Percentiles rank a stretch among this genome's conserved stretches.
Conservation (phyloP, 148 eudicot genomes). For the Polygonum maritimum region DNA sequence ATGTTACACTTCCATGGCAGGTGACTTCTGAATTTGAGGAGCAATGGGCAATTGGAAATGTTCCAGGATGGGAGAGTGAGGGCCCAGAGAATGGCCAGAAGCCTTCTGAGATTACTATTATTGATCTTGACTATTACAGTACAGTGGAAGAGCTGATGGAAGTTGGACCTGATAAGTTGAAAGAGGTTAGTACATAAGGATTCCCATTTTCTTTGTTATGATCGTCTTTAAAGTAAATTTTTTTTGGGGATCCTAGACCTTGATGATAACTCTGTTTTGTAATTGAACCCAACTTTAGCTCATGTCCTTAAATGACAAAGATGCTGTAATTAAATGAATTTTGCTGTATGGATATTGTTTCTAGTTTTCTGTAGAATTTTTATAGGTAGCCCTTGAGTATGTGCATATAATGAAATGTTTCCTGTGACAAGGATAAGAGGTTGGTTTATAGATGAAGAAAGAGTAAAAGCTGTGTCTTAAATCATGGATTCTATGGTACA, state of each 20-base stretch:
- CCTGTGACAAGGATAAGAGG: not conserved
- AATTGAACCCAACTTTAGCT: not conserved
- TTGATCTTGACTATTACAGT: conserved; percentile 88
- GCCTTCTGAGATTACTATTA: conserved; percentile 25
- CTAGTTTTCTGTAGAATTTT: no score
- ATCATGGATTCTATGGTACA: not conserved
- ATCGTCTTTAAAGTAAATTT: not conserved
- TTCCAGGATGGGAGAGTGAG: conserved; percentile 76
- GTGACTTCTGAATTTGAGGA: conserved; percentile 81
- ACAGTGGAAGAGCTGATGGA: conserved; percentile 77
- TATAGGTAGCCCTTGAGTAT: not conserved
- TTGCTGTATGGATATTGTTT: not conserved
- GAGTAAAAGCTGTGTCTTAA: not conserved
- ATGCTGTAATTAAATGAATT: not conserved
- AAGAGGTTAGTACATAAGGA: conserved; percentile 54
- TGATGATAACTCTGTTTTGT: not conserved
- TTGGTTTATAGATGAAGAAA: not conserved
- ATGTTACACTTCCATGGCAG: conserved; percentile 24
- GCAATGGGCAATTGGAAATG: conserved; percentile 61
- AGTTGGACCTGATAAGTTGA: conserved; percentile 83
- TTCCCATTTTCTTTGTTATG: not conserved
- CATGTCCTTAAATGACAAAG: not conserved
- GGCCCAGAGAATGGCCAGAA: conserved; percentile 53
- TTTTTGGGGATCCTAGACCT: not conserved
- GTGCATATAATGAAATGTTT: not conserved